These are phyloP conservation scores for Candida ulmi DNA, from an alignment of 805 yeast species.

Conservation along the genomic window DNA sequence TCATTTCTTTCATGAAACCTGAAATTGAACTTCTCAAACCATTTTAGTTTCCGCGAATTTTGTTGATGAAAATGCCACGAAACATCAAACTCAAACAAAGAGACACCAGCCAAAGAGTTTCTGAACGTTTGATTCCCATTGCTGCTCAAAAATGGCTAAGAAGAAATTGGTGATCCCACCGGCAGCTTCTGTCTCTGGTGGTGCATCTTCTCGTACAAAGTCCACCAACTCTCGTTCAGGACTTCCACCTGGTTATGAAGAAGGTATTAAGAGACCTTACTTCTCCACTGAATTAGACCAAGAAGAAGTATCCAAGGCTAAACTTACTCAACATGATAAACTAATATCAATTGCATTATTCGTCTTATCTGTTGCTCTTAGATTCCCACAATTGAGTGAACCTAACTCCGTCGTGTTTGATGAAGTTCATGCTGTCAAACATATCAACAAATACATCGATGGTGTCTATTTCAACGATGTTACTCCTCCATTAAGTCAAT, in stretches of 20 bases:
- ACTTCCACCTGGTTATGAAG: constrained; percentile 27
- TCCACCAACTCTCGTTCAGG: too few species aligned
- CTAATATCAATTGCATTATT: constrained; percentile 15
- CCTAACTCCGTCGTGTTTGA: constrained; percentile 43
- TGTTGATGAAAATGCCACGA: too few species aligned
- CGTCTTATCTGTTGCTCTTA: constrained; percentile 20
- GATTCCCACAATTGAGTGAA: constrained; percentile 28
- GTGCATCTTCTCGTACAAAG: too few species aligned
- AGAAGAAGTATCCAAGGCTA: constrained; percentile 10
- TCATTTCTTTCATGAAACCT: too few species aligned
- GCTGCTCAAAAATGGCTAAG: constrained; percentile 20
- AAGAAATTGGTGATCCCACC: background rate
- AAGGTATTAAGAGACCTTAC: constrained; percentile 29
- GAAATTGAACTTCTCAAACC: too few species aligned
- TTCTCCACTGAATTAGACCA: constrained; percentile 21
- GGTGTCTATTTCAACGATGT: constrained; percentile 66
- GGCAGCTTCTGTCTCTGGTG: too few species aligned
- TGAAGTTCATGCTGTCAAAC: constrained; percentile 38
- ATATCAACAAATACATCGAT: constrained; percentile 38
- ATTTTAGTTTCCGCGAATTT: too few species aligned
- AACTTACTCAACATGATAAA: constrained; percentile 14
- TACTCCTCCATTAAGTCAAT: constrained; percentile 66
- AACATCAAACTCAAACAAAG: too few species aligned
- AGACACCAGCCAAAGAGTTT: too few species aligned
- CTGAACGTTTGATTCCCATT: too few species aligned